phyloP scores from a whole-genome alignment of 2,329 filamentous ascomycete genomes.

The Pseudophaeomoniella oleicola region DNA sequence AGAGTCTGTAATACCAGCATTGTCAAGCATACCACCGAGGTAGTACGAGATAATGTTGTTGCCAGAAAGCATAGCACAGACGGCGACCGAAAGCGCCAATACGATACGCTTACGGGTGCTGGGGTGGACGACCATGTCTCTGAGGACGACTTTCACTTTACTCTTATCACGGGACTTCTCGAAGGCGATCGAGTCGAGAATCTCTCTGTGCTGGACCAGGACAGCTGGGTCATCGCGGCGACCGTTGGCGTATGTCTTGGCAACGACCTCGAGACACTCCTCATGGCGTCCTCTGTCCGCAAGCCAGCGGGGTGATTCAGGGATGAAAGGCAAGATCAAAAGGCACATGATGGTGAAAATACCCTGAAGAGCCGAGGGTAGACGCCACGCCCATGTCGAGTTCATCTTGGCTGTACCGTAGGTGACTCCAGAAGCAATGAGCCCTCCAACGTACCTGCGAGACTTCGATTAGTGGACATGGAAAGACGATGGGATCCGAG shows the following conservation, averaged over 20 bases:
- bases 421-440: conserved; percentile 35
- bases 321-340: conserved; percentile 28
- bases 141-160: conserved; percentile 1
- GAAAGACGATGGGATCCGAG: not conserved
- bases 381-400: conserved; percentile 32
- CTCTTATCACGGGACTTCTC: conserved; percentile 4
- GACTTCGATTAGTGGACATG: not conserved
- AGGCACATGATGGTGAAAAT: conserved; percentile 25
- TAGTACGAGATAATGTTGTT: conserved; percentile 7
- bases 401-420: conserved; percentile 26
- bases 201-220: conserved; percentile 11
- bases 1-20: not conserved
- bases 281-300: conserved; percentile 22
- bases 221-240: conserved; percentile 23
- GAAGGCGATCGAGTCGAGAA: conserved; percentile 7
- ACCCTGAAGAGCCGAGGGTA: conserved; percentile 28
- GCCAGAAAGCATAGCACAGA: conserved; percentile 7
- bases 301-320: conserved; percentile 35
- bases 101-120: conserved; percentile 5
- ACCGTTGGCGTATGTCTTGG: conserved; percentile 29
- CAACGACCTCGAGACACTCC: conserved; percentile 25
- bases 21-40: not conserved
- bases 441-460: conserved; percentile 18
- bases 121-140: conserved; percentile 3
- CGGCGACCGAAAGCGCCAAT: conserved; percentile 4